Percentiles rank a stretch among this genome's conserved stretches.
These are phyloP conservation scores for Pyrenochaeta sp. DNA, from an alignment of 2,329 filamentous ascomycete genomes.

Conservation along the genomic window DNA sequence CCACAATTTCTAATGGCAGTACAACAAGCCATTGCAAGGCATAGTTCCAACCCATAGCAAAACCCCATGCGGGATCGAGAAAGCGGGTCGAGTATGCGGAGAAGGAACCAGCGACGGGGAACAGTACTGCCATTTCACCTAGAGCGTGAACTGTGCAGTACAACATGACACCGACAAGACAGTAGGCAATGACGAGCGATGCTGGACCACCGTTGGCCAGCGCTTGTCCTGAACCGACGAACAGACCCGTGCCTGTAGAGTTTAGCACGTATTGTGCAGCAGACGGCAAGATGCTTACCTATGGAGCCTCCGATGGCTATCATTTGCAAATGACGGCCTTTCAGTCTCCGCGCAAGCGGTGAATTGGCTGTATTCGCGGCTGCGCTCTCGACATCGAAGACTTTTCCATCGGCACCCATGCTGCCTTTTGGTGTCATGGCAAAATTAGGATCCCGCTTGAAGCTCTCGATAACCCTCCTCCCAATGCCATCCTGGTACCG, in stretches of 20 bases:
- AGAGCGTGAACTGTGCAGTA: slow-evolving; percentile 92
- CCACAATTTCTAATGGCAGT: slow-evolving; percentile 85
- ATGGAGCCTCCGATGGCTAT: slow-evolving; percentile 96
- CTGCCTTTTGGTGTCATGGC: slow-evolving; percentile 58
- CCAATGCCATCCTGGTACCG: slow-evolving; percentile 42
- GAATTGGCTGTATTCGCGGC: slow-evolving; percentile 73
- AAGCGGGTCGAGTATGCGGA: slow-evolving; percentile 92
- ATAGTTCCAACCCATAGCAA: slow-evolving; percentile 96
- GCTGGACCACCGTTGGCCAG: slow-evolving; percentile 51
- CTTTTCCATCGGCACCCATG: slow-evolving; percentile 62
- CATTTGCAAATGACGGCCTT: slow-evolving; percentile 81
- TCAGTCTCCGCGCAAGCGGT: slow-evolving; percentile 70
- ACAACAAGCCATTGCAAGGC: slow-evolving; percentile 87
- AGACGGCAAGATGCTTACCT: slow-evolving; percentile 37
- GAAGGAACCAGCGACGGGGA: slow-evolving; percentile 91
- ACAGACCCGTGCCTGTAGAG: slow-evolving; percentile 67
- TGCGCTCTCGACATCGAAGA: slow-evolving; percentile 70
- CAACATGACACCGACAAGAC: slow-evolving; percentile 82
- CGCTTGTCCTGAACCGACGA: slow-evolving; percentile 73
- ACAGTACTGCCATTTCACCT: slow-evolving; percentile 89
- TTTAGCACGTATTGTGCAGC: slow-evolving; percentile 23
- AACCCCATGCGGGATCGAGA: slow-evolving; percentile 91
- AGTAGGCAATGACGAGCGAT: slow-evolving; percentile 47
- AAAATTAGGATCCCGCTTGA: slow-evolving; percentile 49
- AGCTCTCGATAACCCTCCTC: slow-evolving; percentile 55